A percentile compares a stretch with the other conserved stretches of the same genome.
Conservation (phyloP, 2,329 filamentous ascomycete genomes). For the Magnaporthiopsis rhizophila region DNA sequence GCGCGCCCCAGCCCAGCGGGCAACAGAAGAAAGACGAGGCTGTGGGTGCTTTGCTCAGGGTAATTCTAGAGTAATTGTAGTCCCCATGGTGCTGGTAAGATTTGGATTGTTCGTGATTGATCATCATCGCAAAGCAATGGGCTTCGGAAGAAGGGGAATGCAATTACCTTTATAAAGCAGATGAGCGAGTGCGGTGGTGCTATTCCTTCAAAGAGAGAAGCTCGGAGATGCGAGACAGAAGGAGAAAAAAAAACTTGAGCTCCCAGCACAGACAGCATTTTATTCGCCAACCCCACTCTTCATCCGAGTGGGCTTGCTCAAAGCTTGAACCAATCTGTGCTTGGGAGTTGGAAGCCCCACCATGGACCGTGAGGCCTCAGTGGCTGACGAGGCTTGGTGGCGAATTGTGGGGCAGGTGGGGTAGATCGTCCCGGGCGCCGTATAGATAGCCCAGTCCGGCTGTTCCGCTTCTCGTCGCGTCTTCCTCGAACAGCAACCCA, state of each 20-base stretch:
- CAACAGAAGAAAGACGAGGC: neutral
- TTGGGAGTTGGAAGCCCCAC: neutral
- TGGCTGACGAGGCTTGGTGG: neutral
- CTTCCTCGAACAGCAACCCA: neutral
- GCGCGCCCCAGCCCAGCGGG: slow-evolving; percentile 2
- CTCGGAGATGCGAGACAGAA: slow-evolving; percentile 3
- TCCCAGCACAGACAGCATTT: neutral
- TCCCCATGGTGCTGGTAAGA: slow-evolving; percentile 53
- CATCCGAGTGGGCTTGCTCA: neutral
- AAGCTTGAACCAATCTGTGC: neutral
- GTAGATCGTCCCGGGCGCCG: neutral
- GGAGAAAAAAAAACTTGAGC: slow-evolving; percentile 11
- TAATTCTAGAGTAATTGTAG: slow-evolving; percentile 41
- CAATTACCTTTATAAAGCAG: neutral
- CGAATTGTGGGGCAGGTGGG: neutral
- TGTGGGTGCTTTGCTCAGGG: slow-evolving; percentile 41
- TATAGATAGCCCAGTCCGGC: neutral
- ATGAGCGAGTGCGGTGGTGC: neutral
- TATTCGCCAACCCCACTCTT: slow-evolving; percentile 5
- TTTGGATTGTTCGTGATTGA: slow-evolving; percentile 53
- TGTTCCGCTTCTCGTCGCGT: neutral
- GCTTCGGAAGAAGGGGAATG: slow-evolving; percentile 3
- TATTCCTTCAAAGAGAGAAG: neutral
- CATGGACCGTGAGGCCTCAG: slow-evolving; percentile 8
- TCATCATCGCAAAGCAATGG: slow-evolving; percentile 31